phyloP scores from a whole-genome alignment of 352 stramenopile species.

The Pythium dissotocum region DNA sequence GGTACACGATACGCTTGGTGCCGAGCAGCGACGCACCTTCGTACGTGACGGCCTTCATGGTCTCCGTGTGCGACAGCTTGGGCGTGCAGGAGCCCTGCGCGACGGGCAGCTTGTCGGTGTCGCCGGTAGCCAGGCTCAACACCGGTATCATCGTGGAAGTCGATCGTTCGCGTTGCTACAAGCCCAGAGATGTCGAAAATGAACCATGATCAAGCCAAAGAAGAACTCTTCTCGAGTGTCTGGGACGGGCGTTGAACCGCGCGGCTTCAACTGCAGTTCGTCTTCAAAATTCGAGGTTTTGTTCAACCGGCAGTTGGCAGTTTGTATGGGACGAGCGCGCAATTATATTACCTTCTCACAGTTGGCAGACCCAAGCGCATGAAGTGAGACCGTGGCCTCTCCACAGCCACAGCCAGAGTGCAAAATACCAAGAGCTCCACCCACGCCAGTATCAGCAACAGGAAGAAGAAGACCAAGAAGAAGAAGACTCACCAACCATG shows the following conservation, averaged over 20 bases:
- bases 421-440: neutral
- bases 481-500: constrained; percentile 4
- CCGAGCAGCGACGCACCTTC: constrained; percentile 24
- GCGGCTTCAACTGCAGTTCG: constrained; percentile 1
- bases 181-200: neutral
- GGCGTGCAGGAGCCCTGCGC: constrained; percentile 31
- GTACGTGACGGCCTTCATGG: constrained; percentile 40
- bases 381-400: neutral
- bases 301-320: neutral
- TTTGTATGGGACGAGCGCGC: neutral
- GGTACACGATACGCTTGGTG: constrained; percentile 21
- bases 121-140: constrained; percentile 21
- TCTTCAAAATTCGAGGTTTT: neutral
- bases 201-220: too few relatives aligned
- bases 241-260: neutral
- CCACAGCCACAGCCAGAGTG: neutral
- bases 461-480: neutral
- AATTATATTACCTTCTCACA: neutral
- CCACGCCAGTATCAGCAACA: neutral
- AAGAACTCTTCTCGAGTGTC: neutral
- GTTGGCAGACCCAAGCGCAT: too few relatives aligned
- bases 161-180: neutral
- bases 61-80: constrained; percentile 28
- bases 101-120: constrained; percentile 26
- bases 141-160: constrained; percentile 24